Conservation (phyloP, 139 green algal species). For the Chlamydomonas incerta region DNA sequence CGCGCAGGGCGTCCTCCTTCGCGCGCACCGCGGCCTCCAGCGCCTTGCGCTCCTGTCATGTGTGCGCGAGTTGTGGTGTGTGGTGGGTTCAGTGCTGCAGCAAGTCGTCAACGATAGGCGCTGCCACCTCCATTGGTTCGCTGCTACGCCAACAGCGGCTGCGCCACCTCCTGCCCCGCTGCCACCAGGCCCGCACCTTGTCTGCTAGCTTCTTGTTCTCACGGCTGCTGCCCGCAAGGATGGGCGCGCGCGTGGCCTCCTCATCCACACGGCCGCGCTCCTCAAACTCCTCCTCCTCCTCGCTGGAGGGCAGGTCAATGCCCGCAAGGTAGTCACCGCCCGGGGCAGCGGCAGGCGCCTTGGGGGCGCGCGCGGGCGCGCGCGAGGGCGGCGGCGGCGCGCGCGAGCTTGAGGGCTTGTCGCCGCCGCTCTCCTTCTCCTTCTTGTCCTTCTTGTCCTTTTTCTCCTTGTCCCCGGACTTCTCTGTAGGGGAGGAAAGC, state of each 20-base stretch:
- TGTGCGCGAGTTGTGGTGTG: too few relatives aligned
- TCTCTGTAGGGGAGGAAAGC: neutral
- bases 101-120: too few relatives aligned
- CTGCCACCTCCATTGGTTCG: too few relatives aligned
- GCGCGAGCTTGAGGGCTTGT: neutral
- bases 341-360: slow-evolving; percentile 2
- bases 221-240: slow-evolving; percentile 60
- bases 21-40: slow-evolving; percentile 78
- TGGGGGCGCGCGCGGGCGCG: neutral
- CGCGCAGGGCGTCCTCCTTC: slow-evolving; percentile 89
- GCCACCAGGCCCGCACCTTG: slow-evolving; percentile 52
- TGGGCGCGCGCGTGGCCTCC: slow-evolving; percentile 57
- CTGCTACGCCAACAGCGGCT: too few relatives aligned
- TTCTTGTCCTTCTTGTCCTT: slow-evolving; percentile 52
- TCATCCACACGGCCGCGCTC: slow-evolving; percentile 68
- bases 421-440: slow-evolving; percentile 49
- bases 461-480: slow-evolving; percentile 56
- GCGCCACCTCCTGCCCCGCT: too few relatives aligned
- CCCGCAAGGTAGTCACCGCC: slow-evolving; percentile 85
- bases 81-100: too few relatives aligned
- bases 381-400: slow-evolving; percentile 6
- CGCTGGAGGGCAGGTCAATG: slow-evolving; percentile 92
- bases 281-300: slow-evolving; percentile 77
- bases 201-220: slow-evolving; percentile 88
- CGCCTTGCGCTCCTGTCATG: slow-evolving; percentile 80